A percentile compares a stretch with the other conserved stretches of the same genome.
Evolutionary conservation across 2,329 filamentous ascomycete genomes (phyloP).

Genomic region (Aureobasidium sp.): DNA sequence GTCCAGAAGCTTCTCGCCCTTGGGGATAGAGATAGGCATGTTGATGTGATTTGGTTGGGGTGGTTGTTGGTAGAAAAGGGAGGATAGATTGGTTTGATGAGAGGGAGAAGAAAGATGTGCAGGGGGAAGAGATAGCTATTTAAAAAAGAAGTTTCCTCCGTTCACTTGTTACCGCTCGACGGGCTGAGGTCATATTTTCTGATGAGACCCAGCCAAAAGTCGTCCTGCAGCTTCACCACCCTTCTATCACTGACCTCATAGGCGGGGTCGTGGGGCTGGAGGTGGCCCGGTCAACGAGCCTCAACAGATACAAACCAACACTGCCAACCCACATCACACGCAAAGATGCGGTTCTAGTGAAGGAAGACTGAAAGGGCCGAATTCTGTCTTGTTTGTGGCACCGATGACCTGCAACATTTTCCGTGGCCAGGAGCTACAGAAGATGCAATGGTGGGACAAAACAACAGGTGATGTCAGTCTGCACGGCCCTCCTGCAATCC

Average conservation of each 20-base stretch:
- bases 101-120: slow-evolving; percentile 1
- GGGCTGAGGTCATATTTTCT: slow-evolving; percentile 9
- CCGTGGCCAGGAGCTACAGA: background rate
- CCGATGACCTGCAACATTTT: background rate
- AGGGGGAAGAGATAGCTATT: slow-evolving; percentile 1
- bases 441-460: background rate
- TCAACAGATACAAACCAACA: slow-evolving; percentile 9
- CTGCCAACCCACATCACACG: background rate
- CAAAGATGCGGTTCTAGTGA: background rate
- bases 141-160: background rate
- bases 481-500: background rate
- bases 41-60: slow-evolving; percentile 7
- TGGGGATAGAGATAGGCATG: slow-evolving; percentile 27
- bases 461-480: background rate
- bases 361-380: background rate
- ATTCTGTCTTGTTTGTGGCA: background rate
- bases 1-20: slow-evolving; percentile 48
- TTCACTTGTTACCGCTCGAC: background rate
- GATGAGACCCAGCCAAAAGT: background rate
- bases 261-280: slow-evolving; percentile 12
- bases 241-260: slow-evolving; percentile 7
- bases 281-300: slow-evolving; percentile 7
- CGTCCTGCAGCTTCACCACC: background rate
- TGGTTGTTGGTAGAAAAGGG: slow-evolving; percentile 6
- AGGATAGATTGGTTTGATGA: slow-evolving; percentile 3